Conservation (phyloP, 768 basidiomycete species). For the Pleurotus tuoliensis region DNA sequence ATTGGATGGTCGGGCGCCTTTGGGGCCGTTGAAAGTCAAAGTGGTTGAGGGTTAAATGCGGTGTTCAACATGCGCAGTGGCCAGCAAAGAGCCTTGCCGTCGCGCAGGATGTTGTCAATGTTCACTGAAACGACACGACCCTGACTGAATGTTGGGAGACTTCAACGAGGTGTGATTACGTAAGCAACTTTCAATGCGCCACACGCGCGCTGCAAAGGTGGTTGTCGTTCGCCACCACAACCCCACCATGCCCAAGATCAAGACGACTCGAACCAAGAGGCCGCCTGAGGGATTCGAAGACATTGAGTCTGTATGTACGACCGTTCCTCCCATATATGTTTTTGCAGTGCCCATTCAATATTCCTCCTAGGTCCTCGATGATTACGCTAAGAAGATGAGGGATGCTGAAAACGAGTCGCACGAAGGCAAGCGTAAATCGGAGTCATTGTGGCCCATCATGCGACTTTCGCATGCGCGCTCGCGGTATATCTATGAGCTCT, state of each 20-base stretch:
- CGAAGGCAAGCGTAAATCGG: slow-evolving; percentile 94
- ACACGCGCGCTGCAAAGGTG: too few relatives aligned
- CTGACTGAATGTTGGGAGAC: not conserved
- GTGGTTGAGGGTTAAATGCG: not conserved
- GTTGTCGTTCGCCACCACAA: too few relatives aligned
- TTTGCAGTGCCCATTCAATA: slow-evolving; percentile 1
- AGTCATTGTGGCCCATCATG: slow-evolving; percentile 97
- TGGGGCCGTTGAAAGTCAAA: slow-evolving; percentile 1
- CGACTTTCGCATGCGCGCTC: slow-evolving; percentile 95
- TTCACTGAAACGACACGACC: not conserved
- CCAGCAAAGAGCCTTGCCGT: not conserved
- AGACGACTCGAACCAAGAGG: slow-evolving; percentile 86
- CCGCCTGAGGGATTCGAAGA: slow-evolving; percentile 97
- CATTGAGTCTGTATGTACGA: slow-evolving; percentile 64
- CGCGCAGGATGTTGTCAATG: not conserved
- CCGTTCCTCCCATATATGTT: not conserved
- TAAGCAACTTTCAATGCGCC: slow-evolving; percentile 11
- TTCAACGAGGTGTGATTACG: slow-evolving; percentile 10
- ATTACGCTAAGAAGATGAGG: slow-evolving; percentile 98
- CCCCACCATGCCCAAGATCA: slow-evolving; percentile 84
- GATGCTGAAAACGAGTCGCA: slow-evolving; percentile 99
- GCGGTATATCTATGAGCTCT: slow-evolving; percentile 95
- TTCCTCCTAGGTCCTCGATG: slow-evolving; percentile 77
- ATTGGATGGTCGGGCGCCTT: not conserved
- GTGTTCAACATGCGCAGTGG: slow-evolving; percentile 4